Base-by-base conservation (phyloP, 2,329 filamentous ascomycete genomes). In the Penicillium sp. region DNA sequence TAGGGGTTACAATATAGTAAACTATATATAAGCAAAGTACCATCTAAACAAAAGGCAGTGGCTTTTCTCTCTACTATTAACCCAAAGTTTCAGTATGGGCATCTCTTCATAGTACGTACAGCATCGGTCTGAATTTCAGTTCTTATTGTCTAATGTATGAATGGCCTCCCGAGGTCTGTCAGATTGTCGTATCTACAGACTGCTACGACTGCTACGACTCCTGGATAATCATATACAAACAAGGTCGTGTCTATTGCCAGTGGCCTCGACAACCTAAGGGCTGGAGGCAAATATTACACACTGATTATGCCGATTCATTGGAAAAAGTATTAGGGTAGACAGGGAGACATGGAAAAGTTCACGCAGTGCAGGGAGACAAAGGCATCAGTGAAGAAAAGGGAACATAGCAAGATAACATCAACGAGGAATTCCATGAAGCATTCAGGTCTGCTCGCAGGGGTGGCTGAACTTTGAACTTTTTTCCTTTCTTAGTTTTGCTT, bases 401-500 rank as follows among this genome's bases (percentile, higher is more conserved):
- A 55, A 53, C 45, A 56, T 54, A 59, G 56, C 56, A 60, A 34
- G 18, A 59, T 52, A 57, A 57, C 52, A 50, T 56, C 54, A 58
- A 56, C 59, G 60, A 64, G 57, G 61, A 68, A 64, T 61, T 60
- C 63, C 55, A 62, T 65, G 53, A 61, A 62, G 58, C 56, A 60
- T 59, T 63, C 57, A 62, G 56, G 57, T 59, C 51, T 47, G 44
- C 26, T 36, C 26, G 32, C 32, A 26, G 16, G 20, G 29, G 42
- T 20, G 45, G 37, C 22, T 28, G 23, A 44, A 43, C 40, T 38
- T 46, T 37, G n/a, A n/a, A n/a, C 4, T 20, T 26, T 49, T 42
- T 46, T 87, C 93, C 91, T 74, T 69, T 69, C 50, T 73, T 78
- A 95, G 76, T 87, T 94, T 76, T 94, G 89, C 80, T 95, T 95